These are phyloP conservation scores for Trametes hirsuta DNA, from an alignment of 1,284 basidiomycete genomes.

Conservation along the genomic window DNA sequence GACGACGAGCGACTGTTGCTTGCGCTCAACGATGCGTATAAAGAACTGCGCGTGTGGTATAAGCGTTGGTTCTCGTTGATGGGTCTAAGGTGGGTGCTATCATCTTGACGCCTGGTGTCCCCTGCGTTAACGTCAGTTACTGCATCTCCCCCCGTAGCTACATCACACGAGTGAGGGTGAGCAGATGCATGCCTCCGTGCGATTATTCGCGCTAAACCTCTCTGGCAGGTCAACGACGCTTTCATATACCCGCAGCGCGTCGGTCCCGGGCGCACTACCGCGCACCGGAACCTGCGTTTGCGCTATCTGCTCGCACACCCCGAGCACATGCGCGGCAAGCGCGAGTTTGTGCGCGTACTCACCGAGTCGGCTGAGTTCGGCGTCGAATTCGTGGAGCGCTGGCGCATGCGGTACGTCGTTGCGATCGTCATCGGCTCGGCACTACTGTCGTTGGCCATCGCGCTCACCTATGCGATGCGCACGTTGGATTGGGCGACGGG, in stretches of 20 bases:
- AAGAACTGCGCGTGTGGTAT: slow-evolving; percentile 15
- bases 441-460: slow-evolving; percentile 15
- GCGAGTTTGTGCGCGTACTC: slow-evolving; percentile 24
- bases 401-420: slow-evolving; percentile 16
- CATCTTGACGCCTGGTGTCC: neutral
- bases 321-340: slow-evolving; percentile 15
- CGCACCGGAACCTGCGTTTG: slow-evolving; percentile 25
- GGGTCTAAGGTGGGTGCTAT: slow-evolving; percentile 16
- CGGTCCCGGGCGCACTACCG: slow-evolving; percentile 17
- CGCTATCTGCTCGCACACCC: slow-evolving; percentile 25
- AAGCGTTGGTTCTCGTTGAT: slow-evolving; percentile 21
- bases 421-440: slow-evolving; percentile 16
- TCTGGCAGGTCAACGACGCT: slow-evolving; percentile 14
- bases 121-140: too few species aligned
- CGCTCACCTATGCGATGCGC: slow-evolving; percentile 13
- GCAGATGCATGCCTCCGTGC: neutral
- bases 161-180: slow-evolving; percentile 6
- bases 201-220: neutral
- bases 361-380: slow-evolving; percentile 19
- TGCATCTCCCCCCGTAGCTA: neutral
- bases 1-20: slow-evolving; percentile 26
- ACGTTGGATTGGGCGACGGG: slow-evolving; percentile 19
- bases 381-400: slow-evolving; percentile 30
- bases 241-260: slow-evolving; percentile 27
- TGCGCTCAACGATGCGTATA: slow-evolving; percentile 20